Evolutionary conservation across 2,329 filamentous ascomycete species (phyloP), one percentile per base, ranked within the genome.

Genomic region (Scorias spongiosa): DNA sequence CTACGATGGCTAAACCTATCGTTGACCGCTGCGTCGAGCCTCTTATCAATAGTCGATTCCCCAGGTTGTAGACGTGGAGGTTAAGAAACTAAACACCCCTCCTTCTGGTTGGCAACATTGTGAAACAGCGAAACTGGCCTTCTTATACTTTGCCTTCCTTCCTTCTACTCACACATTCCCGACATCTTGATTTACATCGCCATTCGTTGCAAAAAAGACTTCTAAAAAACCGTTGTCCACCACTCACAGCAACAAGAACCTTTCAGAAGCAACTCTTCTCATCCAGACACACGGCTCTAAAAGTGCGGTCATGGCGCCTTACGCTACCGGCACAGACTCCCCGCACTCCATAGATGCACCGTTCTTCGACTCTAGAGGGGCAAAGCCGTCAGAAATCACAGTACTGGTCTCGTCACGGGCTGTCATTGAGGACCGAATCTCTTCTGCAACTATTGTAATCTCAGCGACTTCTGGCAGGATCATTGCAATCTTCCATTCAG

Each of bases 361-460:
- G 11, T 11, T 28, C 14, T 17, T 17, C 14, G 20, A 17, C 14
- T 11, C 38, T 28, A 12, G 14, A 14, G 14, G 20, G 38, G 11
- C 14, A 12, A 42, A 53, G 34, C 45, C 49, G 8, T 51, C 50
- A 10, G 41, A 51, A 5, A 74, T 88, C 55, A 79, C 77, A 38
- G 84, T 95, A 46, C 72, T 96, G 46, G 82, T 82, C 46, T 96
- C 91, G 1, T 83, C 81, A 20, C 77, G 88, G 54, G 84, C 84
- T 45, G 78, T 96, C 42, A 70, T 96, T 54, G 81, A 81, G 39
- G 79, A 82, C 46, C 71, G 76, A 38, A 66, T 94, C 39, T 86
- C 82, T 2, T 80, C 87, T 15, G 89, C 86, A 46, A 94, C 88
- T 10, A 78, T 98, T 46, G 72, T 81, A 44, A 69, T 95, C 53